phyloP scores from a whole-genome alignment of 2,329 filamentous ascomycete species.

The Bimuria novae-zelandiae region DNA sequence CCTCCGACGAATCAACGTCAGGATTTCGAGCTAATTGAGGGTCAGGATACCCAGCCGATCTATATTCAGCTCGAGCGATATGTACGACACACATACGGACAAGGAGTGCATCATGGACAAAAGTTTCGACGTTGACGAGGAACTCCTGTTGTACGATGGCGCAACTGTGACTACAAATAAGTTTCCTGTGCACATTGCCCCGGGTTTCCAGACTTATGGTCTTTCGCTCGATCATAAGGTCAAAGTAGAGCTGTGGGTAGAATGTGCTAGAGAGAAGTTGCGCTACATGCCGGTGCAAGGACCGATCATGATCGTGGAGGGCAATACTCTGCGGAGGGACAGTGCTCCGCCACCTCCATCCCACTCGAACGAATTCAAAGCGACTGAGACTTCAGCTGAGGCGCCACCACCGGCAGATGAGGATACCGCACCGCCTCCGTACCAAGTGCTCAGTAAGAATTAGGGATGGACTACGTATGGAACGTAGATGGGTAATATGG shows the following conservation, averaged over 20 bases:
- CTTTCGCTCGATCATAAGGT: slow-evolving; percentile 28
- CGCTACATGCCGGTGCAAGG: slow-evolving; percentile 13
- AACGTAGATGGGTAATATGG: too few relatives aligned
- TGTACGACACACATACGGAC: slow-evolving; percentile 10
- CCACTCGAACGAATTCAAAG: not conserved
- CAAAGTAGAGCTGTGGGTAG: slow-evolving; percentile 31
- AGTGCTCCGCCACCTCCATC: not conserved
- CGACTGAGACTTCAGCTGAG: not conserved
- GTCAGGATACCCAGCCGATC: slow-evolving; percentile 20
- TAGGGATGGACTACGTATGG: not conserved
- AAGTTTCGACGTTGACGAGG: slow-evolving; percentile 20
- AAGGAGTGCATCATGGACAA: slow-evolving; percentile 22
- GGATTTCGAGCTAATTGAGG: slow-evolving; percentile 18
- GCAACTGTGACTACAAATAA: slow-evolving; percentile 17
- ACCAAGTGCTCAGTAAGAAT: not conserved
- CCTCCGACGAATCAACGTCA: slow-evolving; percentile 30
- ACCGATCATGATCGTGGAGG: not conserved
- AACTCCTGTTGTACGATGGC: slow-evolving; percentile 22
- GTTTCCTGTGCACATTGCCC: slow-evolving; percentile 11
- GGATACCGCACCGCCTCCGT: slow-evolving; percentile 7
- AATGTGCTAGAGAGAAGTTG: slow-evolving; percentile 34
- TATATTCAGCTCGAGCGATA: not conserved
- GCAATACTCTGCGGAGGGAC: not conserved
- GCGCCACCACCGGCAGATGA: slow-evolving; percentile 6
- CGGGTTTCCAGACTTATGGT: slow-evolving; percentile 35